phyloP scores from a whole-genome alignment of 257 asterid species.

The Eucommia ulmoides region DNA sequence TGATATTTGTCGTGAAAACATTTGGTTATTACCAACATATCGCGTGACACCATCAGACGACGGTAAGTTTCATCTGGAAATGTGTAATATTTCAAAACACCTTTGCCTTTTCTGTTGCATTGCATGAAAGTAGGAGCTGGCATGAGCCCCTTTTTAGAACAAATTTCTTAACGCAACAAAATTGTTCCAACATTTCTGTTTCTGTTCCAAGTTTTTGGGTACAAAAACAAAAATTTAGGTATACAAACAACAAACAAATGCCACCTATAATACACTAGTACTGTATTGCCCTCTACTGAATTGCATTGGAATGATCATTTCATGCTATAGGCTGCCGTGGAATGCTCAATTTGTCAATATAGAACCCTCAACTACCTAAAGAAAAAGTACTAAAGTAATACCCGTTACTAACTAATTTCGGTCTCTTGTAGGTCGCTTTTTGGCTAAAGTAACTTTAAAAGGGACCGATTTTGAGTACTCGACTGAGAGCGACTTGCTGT shows the following conservation, averaged over 20 bases:
- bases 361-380: too few relatives aligned
- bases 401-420: neutral
- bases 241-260: neutral
- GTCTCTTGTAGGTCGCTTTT: constrained; percentile 6
- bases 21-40: constrained; percentile 31
- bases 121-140: neutral
- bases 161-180: neutral
- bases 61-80: constrained; percentile 5
- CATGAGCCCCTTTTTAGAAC: neutral
- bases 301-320: too few relatives aligned
- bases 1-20: constrained; percentile 21
- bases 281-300: too few relatives aligned
- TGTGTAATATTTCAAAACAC: neutral
- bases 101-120: neutral
- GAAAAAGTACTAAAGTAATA: neutral
- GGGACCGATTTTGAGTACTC: neutral
- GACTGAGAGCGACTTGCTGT: neutral
- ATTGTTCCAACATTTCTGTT: neutral
- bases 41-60: constrained; percentile 20
- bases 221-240: too few relatives aligned
- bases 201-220: too few relatives aligned
- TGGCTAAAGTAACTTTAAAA: neutral
- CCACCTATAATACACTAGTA: neutral
- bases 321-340: too few relatives aligned
- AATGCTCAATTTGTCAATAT: too few relatives aligned